A percentile compares a stretch with the other conserved stretches of the same genome.
phyloP scores from a whole-genome alignment of 352 stramenopile genomes.

The Phytophthora tubulina region DNA sequence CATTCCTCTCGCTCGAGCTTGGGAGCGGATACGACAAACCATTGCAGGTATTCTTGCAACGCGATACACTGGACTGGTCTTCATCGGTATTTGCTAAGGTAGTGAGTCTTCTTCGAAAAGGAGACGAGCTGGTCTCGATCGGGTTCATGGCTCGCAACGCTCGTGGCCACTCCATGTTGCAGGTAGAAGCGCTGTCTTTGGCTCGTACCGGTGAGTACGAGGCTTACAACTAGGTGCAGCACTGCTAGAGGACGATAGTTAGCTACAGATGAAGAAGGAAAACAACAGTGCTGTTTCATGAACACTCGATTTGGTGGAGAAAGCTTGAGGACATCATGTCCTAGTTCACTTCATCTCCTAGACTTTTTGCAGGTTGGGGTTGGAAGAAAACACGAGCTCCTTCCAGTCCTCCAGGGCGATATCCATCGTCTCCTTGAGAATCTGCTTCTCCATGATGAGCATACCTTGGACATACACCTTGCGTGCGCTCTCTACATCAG shows the following conservation, averaged over 20 bases:
- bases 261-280: background rate
- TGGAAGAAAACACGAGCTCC: conserved; percentile 50
- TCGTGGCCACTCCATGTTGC: conserved; percentile 54
- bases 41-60: conserved; percentile 53
- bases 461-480: conserved; percentile 51
- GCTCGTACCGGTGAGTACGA: conserved; percentile 48
- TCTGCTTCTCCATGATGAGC: conserved; percentile 70
- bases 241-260: background rate
- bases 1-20: conserved; percentile 54
- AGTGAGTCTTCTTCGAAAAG: conserved; percentile 46
- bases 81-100: conserved; percentile 37
- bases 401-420: conserved; percentile 59
- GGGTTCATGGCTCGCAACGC: conserved; percentile 50
- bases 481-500: conserved; percentile 20
- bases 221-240: conserved; percentile 40
- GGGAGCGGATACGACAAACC: conserved; percentile 29
- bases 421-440: conserved; percentile 61
- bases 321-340: background rate
- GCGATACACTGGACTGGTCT: conserved; percentile 47
- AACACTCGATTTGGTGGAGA: background rate
- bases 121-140: conserved; percentile 50
- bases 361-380: conserved; percentile 55
- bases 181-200: conserved; percentile 47
- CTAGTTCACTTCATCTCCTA: conserved; percentile 14
- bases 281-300: background rate